These are phyloP conservation scores for Triticum turgidum DNA, from an alignment of 176 grass and related monocot genomes.

Conservation along the genomic window DNA sequence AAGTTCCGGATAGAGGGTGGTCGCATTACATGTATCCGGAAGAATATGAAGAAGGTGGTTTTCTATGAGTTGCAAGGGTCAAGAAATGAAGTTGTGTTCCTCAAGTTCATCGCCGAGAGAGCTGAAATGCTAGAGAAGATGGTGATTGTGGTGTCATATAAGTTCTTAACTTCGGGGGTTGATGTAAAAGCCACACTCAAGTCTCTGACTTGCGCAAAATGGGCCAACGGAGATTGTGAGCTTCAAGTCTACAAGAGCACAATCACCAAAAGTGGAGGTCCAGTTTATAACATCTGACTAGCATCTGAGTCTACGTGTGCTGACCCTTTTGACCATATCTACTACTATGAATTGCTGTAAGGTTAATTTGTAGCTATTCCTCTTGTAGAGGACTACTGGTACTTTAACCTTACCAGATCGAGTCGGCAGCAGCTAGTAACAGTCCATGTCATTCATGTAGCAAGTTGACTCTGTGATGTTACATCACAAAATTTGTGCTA, in stretches of 20 bases:
- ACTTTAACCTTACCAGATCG: background rate
- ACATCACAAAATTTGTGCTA: background rate
- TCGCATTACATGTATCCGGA: background rate
- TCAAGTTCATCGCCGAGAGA: background rate
- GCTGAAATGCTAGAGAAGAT: background rate
- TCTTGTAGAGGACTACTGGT: background rate
- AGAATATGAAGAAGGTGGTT: background rate
- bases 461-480: background rate
- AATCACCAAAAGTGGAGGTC: background rate
- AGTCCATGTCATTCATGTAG: background rate
- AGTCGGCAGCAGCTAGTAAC: background rate
- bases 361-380: background rate
- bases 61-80: background rate
- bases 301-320: background rate
- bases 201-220: background rate
- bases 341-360: background rate
- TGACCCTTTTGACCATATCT: background rate
- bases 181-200: background rate
- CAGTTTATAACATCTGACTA: background rate
- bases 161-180: background rate
- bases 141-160: conserved; percentile 1
- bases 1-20: background rate
- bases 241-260: conserved; percentile 6
- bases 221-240: background rate
- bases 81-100: background rate